Evolutionary conservation across 495 filamentous ascomycete genomes (phyloP).

Genomic region (Penicillium paxilli): DNA sequence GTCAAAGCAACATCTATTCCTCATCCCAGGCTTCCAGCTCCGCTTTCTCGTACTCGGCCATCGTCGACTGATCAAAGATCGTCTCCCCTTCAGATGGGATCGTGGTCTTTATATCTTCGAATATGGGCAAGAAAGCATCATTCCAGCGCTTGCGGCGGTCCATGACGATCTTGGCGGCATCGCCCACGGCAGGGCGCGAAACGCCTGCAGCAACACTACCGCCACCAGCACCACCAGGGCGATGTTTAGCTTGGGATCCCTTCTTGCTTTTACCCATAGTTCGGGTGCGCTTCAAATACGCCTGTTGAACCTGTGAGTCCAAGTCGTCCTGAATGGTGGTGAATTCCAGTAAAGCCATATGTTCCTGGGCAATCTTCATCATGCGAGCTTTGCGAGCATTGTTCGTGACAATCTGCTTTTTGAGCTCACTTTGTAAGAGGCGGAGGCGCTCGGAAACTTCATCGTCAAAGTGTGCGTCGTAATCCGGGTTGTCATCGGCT

Average conservation of each 20-base stretch:
- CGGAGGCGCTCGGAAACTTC: constrained; percentile 89
- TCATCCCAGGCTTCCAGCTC: constrained; percentile 79
- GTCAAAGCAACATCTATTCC: constrained; percentile 30
- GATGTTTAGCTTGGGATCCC: constrained; percentile 62
- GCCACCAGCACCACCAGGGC: constrained; percentile 62
- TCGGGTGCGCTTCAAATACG: constrained; percentile 94
- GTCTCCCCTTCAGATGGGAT: constrained; percentile 55
- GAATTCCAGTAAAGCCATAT: constrained; percentile 95
- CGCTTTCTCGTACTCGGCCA: constrained; percentile 60
- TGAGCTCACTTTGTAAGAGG: constrained; percentile 76
- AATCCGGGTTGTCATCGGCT: constrained; percentile 68
- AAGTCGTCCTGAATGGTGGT: constrained; percentile 95
- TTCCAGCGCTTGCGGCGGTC: constrained; percentile 84
- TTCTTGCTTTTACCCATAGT: constrained; percentile 94
- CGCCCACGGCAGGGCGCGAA: constrained; percentile 80
- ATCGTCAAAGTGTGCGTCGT: constrained; percentile 88
- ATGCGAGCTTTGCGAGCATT: constrained; percentile 86
- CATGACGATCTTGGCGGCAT: constrained; percentile 87
- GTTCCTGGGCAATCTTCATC: constrained; percentile 80
- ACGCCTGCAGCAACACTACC: constrained; percentile 56
- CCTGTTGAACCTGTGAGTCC: constrained; percentile 90
- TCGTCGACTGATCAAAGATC: constrained; percentile 63
- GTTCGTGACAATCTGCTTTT: constrained; percentile 78
- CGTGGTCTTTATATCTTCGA: constrained; percentile 68
- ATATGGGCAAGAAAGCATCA: constrained; percentile 81